Evolutionary conservation across 495 filamentous ascomycete genomes (phyloP), one percentile per base, ranked within the genome.

Genomic region (Neurospora pannonica): DNA sequence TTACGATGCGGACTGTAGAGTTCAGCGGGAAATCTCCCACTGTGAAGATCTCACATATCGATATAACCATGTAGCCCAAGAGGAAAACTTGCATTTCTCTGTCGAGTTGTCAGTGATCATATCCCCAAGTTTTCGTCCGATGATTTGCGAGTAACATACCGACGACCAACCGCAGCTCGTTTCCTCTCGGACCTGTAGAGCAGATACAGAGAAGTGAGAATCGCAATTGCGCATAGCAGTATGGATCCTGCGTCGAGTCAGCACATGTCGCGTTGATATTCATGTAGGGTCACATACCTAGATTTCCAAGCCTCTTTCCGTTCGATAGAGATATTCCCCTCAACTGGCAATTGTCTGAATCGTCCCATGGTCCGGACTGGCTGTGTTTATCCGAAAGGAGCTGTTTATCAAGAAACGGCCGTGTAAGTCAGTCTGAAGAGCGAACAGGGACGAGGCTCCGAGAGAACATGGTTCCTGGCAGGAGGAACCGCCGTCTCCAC

Each of bases 41-140:
- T 2, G 93, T 93, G 83, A 99, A 97, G 77, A 99, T 97, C 80
- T 99, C 96, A 81, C 94, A 97, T 77, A 99, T 94, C 79, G 92
- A 89, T 74, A 98, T 90, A 38, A 99, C 84, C 62, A 97, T 92
- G 78, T 94, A 99, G 43, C 92, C 91, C 24, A 94, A 54, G 31
- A 99, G 86, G 83, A 98, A 97, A 46, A 97, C 80, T 88, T 99
- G 96, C 85, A 98, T 98, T 79, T 99, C 96, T 81, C 96, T 98
- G 77, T 76, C 79, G 71, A 13, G 38, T 37, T 7, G 75, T 85
- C 77, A 85, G 81, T 67, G 15, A 67, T 67, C 28, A 7, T 0
- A 67, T 34, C 13, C 15, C 74, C 10, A 9, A 8, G 8, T 37
- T 15, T 67, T 21, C 38, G 36, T 9, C 21, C 38, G 48, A 13